Percentiles rank a stretch among this genome's conserved stretches.
Conservation (phyloP, 768 basidiomycete genomes). For the Suillus weaverae region DNA sequence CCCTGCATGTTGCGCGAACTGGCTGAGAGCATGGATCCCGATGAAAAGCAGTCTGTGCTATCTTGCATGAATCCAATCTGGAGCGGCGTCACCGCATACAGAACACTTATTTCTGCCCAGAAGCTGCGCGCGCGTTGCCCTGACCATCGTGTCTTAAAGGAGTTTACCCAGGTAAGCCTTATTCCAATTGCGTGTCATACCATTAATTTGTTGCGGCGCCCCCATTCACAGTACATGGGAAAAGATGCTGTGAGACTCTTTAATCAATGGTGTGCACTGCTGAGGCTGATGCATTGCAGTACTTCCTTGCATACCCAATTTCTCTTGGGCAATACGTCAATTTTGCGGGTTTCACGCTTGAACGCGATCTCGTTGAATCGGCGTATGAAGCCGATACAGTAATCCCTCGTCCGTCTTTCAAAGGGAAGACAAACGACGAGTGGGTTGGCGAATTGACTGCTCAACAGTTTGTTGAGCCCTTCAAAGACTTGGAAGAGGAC, state of each 20-base stretch:
- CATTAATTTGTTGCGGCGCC: not conserved
- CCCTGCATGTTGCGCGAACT: conserved; percentile 34
- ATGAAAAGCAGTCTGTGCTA: conserved; percentile 42
- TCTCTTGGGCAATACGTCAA: conserved; percentile 58
- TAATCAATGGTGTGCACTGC: not conserved
- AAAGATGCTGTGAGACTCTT: conserved; percentile 41
- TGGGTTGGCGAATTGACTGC: conserved; percentile 51
- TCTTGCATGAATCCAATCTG: conserved; percentile 53
- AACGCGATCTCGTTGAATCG: conserved; percentile 53
- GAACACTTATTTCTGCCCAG: conserved; percentile 55
- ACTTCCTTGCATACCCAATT: conserved; percentile 63
- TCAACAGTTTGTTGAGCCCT: conserved; percentile 45
- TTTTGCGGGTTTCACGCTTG: conserved; percentile 55
- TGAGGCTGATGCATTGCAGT: conserved; percentile 36
- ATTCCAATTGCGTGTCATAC: not conserved
- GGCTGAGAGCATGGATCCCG: conserved; percentile 33
- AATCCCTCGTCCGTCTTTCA: conserved; percentile 14
- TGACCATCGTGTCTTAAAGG: conserved; percentile 47
- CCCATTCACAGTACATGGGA: conserved; percentile 52
- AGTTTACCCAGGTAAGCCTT: conserved; percentile 47
- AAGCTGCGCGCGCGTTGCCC: conserved; percentile 43
- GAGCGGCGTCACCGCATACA: conserved; percentile 61
- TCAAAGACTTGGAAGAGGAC: conserved; percentile 59
- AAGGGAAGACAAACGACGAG: conserved; percentile 34
- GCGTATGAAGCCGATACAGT: conserved; percentile 28